Base-by-base conservation (phyloP, 2,329 filamentous ascomycete species). In the Monosporascus sp. region DNA sequence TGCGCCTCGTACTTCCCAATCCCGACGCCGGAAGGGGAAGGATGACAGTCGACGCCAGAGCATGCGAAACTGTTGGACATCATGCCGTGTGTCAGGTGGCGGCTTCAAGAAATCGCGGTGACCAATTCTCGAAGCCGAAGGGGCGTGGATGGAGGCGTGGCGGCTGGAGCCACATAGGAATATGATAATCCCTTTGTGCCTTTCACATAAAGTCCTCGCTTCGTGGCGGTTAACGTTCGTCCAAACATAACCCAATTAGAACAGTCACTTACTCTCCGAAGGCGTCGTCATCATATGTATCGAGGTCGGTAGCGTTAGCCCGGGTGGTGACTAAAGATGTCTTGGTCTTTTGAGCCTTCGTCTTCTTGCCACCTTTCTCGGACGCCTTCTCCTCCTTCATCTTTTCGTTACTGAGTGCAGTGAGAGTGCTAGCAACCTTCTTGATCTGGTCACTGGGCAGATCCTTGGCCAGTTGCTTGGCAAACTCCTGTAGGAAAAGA, bases 361-460 rank as follows among this genome's bases (percentile, higher is more conserved):
- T 85, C 84, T 97, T 99, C 88, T 97, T 99, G 65, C 87, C 89
- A 51, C 89, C 86, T 80, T 96, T 97, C 60, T 96, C 90, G 3
- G 89, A 84, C 4, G 87, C 85, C 81, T 97, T 97, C 81, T 99
- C 94, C 72, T 97, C 92, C 78, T 91, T 95, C 87, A 97, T 87
- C 81, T 96, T 97, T 82, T 97, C 94, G 70, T 99, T 99, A 69
- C 90, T 83, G 52, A 96, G 80, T 5, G 91, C 87, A n/a, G 92
- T 96, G 65, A 99, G 74, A 5, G 83, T 81, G 71, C 89, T 95
- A 14, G 90, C 84, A 60, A 96, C 83, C 80, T 97, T 97, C 83
- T 97, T 97, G 74, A 97, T 92, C 75, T 97, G 91, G 53, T 94
- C 87, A 68, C 90, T 96, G 15, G 88, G 85, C 60, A 99, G 74